A percentile compares a stretch with the other conserved stretches of the same genome.
phyloP scores from a whole-genome alignment of 176 grass and related monocot species.

The Aegilops speltoides region DNA sequence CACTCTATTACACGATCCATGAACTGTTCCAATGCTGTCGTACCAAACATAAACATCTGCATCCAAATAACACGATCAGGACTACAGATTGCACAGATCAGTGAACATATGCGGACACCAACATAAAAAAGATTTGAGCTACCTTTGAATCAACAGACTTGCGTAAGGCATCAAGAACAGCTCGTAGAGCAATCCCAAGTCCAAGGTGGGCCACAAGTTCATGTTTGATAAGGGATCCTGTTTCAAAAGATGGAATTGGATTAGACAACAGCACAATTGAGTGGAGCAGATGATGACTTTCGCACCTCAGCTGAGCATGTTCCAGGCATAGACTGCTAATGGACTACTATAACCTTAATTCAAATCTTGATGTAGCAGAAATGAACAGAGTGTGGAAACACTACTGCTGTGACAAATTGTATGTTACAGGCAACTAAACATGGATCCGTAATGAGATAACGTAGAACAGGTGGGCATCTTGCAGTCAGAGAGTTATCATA shows the following conservation, averaged over 20 bases:
- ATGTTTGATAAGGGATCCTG: constrained; percentile 86
- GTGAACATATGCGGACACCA: background rate
- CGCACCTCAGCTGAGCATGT: background rate
- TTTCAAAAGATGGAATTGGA: constrained; percentile 20
- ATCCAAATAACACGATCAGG: constrained; percentile 35
- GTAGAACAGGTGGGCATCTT: background rate
- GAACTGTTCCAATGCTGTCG: constrained; percentile 78
- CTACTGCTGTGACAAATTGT: constrained; percentile 7
- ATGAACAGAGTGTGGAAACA: background rate
- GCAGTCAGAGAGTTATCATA: background rate
- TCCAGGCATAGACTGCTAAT: constrained; percentile 6
- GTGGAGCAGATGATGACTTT: background rate
- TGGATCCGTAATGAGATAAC: background rate
- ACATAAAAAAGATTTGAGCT: constrained; percentile 12
- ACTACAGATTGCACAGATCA: constrained; percentile 5
- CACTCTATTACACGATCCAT: constrained; percentile 80
- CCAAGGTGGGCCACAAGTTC: constrained; percentile 66
- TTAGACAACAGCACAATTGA: constrained; percentile 18
- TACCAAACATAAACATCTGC: constrained; percentile 95
- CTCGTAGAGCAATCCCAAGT: constrained; percentile 78
- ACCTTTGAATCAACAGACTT: constrained; percentile 92
- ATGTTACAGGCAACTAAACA: constrained; percentile 1
- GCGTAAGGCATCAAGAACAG: constrained; percentile 81
- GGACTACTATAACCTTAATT: background rate
- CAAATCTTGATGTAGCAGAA: constrained; percentile 7